Conservation (phyloP, 2,329 filamentous ascomycete species). For the Pseudogymnoascus sp. region DNA sequence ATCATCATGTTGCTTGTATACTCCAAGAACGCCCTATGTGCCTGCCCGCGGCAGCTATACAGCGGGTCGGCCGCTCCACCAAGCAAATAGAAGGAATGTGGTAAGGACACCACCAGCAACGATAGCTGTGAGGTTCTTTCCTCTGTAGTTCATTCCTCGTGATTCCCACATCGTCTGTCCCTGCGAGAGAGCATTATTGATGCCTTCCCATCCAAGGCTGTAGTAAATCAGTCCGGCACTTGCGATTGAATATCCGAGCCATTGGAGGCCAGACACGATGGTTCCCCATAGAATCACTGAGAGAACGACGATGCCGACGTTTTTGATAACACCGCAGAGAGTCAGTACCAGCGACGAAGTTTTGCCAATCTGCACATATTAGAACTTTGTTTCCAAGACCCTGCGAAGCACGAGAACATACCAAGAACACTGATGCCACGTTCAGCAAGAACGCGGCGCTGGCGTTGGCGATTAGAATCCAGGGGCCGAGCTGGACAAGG, state of each 20-base stretch:
- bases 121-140: background rate
- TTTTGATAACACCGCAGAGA: conserved; percentile 74
- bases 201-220: conserved; percentile 4
- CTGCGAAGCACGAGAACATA: conserved; percentile 36
- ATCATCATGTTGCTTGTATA: background rate
- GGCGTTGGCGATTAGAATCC: conserved; percentile 64
- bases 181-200: background rate
- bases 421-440: conserved; percentile 76
- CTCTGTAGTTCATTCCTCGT: background rate
- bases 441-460: conserved; percentile 72
- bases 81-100: background rate
- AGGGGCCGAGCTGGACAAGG: conserved; percentile 51
- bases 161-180: background rate
- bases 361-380: conserved; percentile 61
- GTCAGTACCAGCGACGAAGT: conserved; percentile 81
- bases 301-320: conserved; percentile 1
- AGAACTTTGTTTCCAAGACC: background rate
- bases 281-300: conserved; percentile 7
- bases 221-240: conserved; percentile 6
- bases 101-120: background rate
- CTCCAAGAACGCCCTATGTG: background rate
- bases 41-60: background rate
- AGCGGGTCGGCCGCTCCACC: background rate
- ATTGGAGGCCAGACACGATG: background rate
- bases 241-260: conserved; percentile 8